These are phyloP conservation scores for Athelia sp. DNA, from an alignment of 1,284 basidiomycete genomes.

Conservation along the genomic window DNA sequence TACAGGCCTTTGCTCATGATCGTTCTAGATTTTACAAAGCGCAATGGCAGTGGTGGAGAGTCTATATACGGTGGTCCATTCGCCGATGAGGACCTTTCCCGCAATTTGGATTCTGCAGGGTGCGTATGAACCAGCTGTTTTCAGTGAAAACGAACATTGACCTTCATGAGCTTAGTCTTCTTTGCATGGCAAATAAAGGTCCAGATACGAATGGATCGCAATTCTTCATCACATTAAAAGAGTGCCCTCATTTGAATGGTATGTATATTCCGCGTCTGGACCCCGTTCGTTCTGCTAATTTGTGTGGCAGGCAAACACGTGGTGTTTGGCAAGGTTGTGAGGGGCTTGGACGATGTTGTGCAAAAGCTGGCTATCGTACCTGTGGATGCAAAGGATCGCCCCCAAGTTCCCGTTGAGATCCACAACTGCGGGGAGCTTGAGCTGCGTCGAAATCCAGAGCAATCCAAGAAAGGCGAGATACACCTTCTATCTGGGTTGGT, in stretches of 20 bases:
- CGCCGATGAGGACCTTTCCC: constrained; percentile 70
- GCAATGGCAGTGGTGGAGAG: constrained; percentile 80
- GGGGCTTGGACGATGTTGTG: constrained; percentile 57
- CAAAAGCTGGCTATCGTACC: constrained; percentile 49
- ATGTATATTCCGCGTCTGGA: constrained; percentile 7
- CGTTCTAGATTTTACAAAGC: constrained; percentile 65
- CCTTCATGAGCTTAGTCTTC: constrained; percentile 42
- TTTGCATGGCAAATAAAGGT: constrained; percentile 84
- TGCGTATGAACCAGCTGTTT: constrained; percentile 12
- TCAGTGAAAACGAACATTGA: background rate
- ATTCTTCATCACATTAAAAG: constrained; percentile 77
- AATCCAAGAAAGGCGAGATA: constrained; percentile 5
- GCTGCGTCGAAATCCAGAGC: constrained; percentile 40
- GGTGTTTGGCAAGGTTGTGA: constrained; percentile 67
- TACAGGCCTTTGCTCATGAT: constrained; percentile 1
- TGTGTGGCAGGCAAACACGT: constrained; percentile 62
- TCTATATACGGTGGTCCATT: constrained; percentile 77
- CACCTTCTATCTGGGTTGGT: too few relatives aligned
- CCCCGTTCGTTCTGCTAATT: too few relatives aligned
- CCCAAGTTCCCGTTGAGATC: constrained; percentile 68
- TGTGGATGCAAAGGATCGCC: constrained; percentile 68
- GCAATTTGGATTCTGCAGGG: constrained; percentile 62
- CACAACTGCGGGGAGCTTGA: constrained; percentile 84
- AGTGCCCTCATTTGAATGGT: constrained; percentile 70
- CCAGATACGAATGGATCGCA: constrained; percentile 79